These are phyloP conservation scores for Podaxis pistillaris DNA, from an alignment of 768 basidiomycete genomes.

Conservation along the genomic window DNA sequence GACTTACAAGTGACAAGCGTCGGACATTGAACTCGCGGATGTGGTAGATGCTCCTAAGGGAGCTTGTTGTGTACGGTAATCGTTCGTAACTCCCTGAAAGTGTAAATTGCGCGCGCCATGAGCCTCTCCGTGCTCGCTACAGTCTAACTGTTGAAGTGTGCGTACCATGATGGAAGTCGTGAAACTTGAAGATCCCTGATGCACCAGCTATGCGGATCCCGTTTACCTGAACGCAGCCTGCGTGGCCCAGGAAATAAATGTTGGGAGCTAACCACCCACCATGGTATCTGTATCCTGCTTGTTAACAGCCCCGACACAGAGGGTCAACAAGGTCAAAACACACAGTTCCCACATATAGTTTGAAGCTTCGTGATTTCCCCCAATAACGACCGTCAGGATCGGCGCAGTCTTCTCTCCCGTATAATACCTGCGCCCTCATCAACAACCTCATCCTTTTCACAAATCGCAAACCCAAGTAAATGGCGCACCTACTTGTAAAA, in stretches of 20 bases:
- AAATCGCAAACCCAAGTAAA: not conserved
- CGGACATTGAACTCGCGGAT: conserved; percentile 82
- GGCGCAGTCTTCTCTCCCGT: conserved; percentile 80
- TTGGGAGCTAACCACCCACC: conserved; percentile 97
- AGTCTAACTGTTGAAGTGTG: not conserved
- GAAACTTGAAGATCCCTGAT: conserved; percentile 85
- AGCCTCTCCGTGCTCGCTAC: not conserved
- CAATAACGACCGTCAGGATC: conserved; percentile 88
- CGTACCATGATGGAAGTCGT: conserved; percentile 71
- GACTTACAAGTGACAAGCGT: conserved; percentile 68
- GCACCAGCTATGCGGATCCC: conserved; percentile 87
- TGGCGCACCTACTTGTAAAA: conserved; percentile 67
- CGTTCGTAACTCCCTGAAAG: conserved; percentile 72
- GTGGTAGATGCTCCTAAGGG: conserved; percentile 87
- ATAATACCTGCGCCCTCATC: conserved; percentile 65
- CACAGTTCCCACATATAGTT: conserved; percentile 97
- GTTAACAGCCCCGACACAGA: not conserved
- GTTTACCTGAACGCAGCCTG: conserved; percentile 85
- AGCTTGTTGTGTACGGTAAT: conserved; percentile 71
- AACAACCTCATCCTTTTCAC: too few relatives aligned
- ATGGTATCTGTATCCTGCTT: conserved; percentile 62
- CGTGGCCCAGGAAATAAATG: conserved; percentile 93
- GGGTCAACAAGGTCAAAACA: conserved; percentile 26
- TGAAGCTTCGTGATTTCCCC: conserved; percentile 97
- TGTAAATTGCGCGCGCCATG: not conserved